phyloP scores from a whole-genome alignment of 208 protist genomes.

The Trypanosoma lewisi region DNA sequence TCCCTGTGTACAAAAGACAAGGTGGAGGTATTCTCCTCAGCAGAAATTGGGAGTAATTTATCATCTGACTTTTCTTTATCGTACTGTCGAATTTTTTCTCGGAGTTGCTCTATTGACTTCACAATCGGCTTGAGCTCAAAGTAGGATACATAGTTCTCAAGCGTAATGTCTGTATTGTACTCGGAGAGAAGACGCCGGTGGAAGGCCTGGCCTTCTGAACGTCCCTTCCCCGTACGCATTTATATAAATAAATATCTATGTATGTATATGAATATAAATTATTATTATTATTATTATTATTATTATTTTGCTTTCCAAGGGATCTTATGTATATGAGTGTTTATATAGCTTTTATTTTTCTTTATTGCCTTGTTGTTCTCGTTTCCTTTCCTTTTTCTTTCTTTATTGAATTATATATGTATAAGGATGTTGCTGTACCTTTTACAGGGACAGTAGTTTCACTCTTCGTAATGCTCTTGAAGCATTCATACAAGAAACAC shows the following conservation, averaged over 20 bases:
- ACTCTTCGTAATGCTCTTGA: too few relatives aligned
- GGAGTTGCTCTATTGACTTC: conserved; percentile 63
- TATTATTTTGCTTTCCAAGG: too few relatives aligned
- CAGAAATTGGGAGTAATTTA: too few relatives aligned
- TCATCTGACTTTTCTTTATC: too few relatives aligned
- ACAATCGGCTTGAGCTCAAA: conserved; percentile 78
- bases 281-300: too few relatives aligned
- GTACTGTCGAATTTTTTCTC: conserved; percentile 39
- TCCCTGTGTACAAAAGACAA: too few relatives aligned
- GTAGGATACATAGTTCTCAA: conserved; percentile 81
- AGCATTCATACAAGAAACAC: too few relatives aligned
- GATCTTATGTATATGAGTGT: background rate
- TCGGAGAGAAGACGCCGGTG: conserved; percentile 79
- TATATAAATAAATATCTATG: background rate
- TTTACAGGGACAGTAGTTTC: too few relatives aligned
- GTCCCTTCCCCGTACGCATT: conserved; percentile 68
- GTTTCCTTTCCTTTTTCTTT: background rate
- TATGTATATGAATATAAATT: too few relatives aligned
- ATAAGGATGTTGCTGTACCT: too few relatives aligned
- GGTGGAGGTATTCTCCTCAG: too few relatives aligned
- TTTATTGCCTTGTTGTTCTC: background rate
- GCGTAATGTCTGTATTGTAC: conserved; percentile 83
- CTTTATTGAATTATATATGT: background rate
- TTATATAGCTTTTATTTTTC: conserved; percentile 1
- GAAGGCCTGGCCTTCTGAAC: conserved; percentile 73